A percentile compares a stretch with the other conserved stretches of the same genome.
phyloP scores from a whole-genome alignment of 73 alveolate species.

The Paraurostyla sp. region DNA sequence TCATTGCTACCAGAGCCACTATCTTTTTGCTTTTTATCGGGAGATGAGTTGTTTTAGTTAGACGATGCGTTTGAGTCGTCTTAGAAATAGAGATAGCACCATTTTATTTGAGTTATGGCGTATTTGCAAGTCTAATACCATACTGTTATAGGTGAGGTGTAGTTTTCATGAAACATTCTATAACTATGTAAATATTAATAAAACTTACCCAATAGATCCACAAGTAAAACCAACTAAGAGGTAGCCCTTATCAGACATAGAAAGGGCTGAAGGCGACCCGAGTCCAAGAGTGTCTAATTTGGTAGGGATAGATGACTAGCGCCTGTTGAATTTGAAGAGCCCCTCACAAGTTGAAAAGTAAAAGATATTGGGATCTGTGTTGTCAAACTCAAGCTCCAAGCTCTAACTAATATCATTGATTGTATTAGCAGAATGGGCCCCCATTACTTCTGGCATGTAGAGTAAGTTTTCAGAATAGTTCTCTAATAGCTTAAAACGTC shows the following conservation, averaged over 20 bases:
- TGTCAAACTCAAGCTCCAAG: constrained; percentile 71
- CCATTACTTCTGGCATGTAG: constrained; percentile 47
- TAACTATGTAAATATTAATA: neutral
- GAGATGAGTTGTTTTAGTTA: neutral
- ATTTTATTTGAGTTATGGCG: constrained; percentile 61
- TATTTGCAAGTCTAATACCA: constrained; percentile 74
- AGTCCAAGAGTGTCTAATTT: constrained; percentile 38
- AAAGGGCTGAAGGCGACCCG: constrained; percentile 64
- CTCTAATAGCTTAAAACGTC: constrained; percentile 56
- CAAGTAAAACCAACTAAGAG: constrained; percentile 70
- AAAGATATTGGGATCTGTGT: constrained; percentile 70
- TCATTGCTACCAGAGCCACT: constrained; percentile 1
- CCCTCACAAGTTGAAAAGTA: constrained; percentile 48
- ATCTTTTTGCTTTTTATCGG: constrained; percentile 17
- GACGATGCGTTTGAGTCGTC: constrained; percentile 47
- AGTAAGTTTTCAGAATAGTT: constrained; percentile 27
- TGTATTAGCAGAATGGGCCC: constrained; percentile 10
- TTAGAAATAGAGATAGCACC: constrained; percentile 75
- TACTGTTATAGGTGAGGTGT: constrained; percentile 63
- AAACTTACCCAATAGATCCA: constrained; percentile 75
- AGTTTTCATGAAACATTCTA: constrained; percentile 56
- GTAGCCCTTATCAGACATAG: constrained; percentile 74
- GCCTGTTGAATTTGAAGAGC: constrained; percentile 49
- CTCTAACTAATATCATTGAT: constrained; percentile 28
- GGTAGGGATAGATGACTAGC: constrained; percentile 13